Evolutionary conservation across 768 basidiomycete species (phyloP).

Genomic region (Collybia sp.): DNA sequence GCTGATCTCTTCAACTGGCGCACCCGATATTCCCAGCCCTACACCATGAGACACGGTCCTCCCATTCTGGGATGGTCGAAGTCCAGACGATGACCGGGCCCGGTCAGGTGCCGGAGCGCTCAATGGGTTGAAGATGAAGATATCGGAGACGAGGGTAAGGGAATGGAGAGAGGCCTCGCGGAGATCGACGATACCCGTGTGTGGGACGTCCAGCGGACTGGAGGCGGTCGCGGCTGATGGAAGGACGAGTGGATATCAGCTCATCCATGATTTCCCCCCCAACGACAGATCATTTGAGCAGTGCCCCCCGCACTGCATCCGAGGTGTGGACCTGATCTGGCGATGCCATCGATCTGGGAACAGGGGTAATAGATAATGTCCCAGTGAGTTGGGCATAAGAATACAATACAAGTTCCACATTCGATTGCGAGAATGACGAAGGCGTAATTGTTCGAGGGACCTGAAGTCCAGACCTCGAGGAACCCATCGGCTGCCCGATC

Average conservation of each 20-base stretch:
- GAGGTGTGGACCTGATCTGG: constrained; percentile 43
- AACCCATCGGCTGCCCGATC: constrained; percentile 39
- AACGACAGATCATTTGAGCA: constrained; percentile 44
- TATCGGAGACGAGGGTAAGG: constrained; percentile 33
- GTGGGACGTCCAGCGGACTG: constrained; percentile 28
- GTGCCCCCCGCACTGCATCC: constrained; percentile 39
- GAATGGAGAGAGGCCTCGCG: constrained; percentile 44
- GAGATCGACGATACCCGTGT: constrained; percentile 49
- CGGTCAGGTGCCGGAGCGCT: constrained; percentile 3
- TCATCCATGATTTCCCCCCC: constrained; percentile 85
- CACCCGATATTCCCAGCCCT: constrained; percentile 13
- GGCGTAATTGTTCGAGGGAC: constrained; percentile 32
- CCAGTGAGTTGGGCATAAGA: constrained; percentile 82
- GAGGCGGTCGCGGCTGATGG: constrained; percentile 14
- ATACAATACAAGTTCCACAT: constrained; percentile 73
- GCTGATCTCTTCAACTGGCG: constrained; percentile 43
- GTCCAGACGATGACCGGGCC: constrained; percentile 9
- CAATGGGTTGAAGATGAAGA: constrained; percentile 10
- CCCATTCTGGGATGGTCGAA: constrained; percentile 5
- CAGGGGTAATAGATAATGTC: constrained; percentile 54
- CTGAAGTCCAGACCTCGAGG: constrained; percentile 14
- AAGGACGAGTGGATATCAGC: constrained; percentile 53
- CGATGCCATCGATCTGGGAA: constrained; percentile 28
- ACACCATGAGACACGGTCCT: constrained; percentile 13
- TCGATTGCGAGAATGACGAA: constrained; percentile 40